Base-by-base conservation (phyloP, 768 basidiomycete species). In the Favolaschia claudopus region DNA sequence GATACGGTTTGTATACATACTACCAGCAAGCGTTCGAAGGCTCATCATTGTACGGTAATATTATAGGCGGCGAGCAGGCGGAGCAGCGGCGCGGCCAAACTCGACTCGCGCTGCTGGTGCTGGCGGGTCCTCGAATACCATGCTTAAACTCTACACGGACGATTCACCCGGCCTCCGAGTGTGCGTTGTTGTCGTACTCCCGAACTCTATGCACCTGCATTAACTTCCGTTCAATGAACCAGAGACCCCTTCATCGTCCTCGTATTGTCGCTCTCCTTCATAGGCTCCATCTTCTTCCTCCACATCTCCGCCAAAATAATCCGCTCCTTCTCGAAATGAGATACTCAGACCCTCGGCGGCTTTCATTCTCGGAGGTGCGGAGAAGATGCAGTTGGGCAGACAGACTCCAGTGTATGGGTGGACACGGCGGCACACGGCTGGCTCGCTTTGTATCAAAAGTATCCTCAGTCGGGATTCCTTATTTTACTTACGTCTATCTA, bases 111-210 rank as follows among this genome's bases (percentile, higher is more conserved):
- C 95, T 36, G 95, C 96, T 25, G 95, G 96, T 37, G 95, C 95
- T 56, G 97, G 97, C 51, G 97, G 97, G 52, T 95, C 93, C 33
- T 93, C 91, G 56, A 96, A 94, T 80, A 99, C 97, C 55, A 99
- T 99, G 97, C 86, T 99, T 70, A 95, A 93, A 79, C 83, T 99
- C 5, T 99, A 99, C 86, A 99, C 97, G 34, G 96, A 98, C 72
- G 97, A 98, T 72, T 96, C 96, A 57, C 94, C 93, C 43, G 97
- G 97, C 22, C 84, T 99, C 53, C 88, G 95, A 84, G 94, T 99
- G 97, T 99, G 73, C 74, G 95, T 90, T 33, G 37, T 65, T 36
- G 50, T 29, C 27, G 31, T 37, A 12, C 55, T 45, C n/a, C n/a
- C n/a, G n/a, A n/a, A n/a, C n/a, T n/a, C n/a, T n/a, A n/a, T n/a